Conservation (phyloP, 2,329 filamentous ascomycete species). For the Alternaria sp. region DNA sequence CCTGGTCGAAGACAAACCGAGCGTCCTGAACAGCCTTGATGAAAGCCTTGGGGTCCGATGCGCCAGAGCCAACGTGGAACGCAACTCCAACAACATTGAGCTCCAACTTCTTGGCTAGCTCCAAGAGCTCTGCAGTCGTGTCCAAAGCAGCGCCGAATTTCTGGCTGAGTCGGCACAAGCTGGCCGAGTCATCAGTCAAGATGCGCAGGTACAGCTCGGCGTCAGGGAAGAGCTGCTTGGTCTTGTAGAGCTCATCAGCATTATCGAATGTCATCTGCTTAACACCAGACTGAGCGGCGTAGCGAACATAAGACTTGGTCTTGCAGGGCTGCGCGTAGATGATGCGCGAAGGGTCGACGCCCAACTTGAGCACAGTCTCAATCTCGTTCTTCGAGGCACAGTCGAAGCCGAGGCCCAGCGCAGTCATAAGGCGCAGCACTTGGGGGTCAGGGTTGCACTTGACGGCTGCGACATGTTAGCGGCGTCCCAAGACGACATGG, state of each 20-base stretch:
- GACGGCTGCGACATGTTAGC: conserved; percentile 71
- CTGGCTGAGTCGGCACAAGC: conserved; percentile 92
- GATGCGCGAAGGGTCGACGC: conserved; percentile 87
- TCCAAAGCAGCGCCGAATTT: conserved; percentile 96
- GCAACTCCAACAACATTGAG: conserved; percentile 95
- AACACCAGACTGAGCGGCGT: conserved; percentile 83
- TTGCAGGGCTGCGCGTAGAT: conserved; percentile 99
- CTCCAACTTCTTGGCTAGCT: conserved; percentile 79
- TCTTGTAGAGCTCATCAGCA: conserved; percentile 96
- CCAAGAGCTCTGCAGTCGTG: conserved; percentile 77
- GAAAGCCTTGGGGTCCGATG: conserved; percentile 91
- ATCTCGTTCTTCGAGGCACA: conserved; percentile 98
- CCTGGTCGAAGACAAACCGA: conserved; percentile 87
- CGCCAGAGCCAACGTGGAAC: conserved; percentile 97
- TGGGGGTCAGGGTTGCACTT: conserved; percentile 97
- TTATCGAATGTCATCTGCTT: conserved; percentile 99
- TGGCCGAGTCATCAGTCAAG: conserved; percentile 93
- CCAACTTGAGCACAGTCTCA: conserved; percentile 85
- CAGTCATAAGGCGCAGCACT: conserved; percentile 86
- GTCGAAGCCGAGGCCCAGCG: conserved; percentile 93
- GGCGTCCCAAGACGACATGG: background rate
- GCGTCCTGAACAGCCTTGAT: conserved; percentile 91
- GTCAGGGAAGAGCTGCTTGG: conserved; percentile 87
- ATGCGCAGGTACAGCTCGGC: conserved; percentile 95
- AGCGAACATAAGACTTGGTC: conserved; percentile 96